phyloP scores from a whole-genome alignment of 352 stramenopile species.

The Pseudoperonospora humuli region DNA sequence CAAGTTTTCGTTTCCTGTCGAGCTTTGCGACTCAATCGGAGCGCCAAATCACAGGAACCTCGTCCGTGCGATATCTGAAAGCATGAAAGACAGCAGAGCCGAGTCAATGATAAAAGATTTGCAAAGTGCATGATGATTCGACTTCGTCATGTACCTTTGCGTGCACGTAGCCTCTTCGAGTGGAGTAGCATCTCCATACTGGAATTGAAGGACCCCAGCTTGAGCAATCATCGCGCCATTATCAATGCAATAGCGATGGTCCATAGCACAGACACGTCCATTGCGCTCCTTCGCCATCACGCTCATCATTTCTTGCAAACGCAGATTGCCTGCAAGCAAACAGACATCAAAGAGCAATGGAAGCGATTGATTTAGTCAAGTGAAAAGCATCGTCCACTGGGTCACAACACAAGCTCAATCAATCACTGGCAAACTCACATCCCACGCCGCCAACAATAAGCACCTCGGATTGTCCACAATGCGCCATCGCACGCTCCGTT shows the following conservation, averaged over 20 bases:
- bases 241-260: conserved; percentile 99
- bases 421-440: conserved; percentile 70
- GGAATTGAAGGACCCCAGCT: conserved; percentile 95
- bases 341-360: no score
- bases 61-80: conserved; percentile 94
- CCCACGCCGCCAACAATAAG: conserved; percentile 99
- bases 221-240: conserved; percentile 99
- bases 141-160: conserved; percentile 63
- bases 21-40: conserved; percentile 34
- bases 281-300: conserved; percentile 94
- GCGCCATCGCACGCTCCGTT: conserved; percentile 99
- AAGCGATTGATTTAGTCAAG: no score
- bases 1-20: conserved; percentile 9
- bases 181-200: conserved; percentile 88
- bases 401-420: no score
- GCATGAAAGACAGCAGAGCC: no score
- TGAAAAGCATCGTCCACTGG: no score
- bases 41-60: conserved; percentile 95
- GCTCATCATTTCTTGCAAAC: conserved; percentile 96
- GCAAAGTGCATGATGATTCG: not conserved
- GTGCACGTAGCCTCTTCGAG: conserved; percentile 92
- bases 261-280: conserved; percentile 95
- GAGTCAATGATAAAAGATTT: not conserved
- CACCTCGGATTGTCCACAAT: conserved; percentile 93
- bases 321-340: conserved; percentile 45